Percentiles rank a stretch among this genome's conserved stretches.
Evolutionary conservation across 2,329 filamentous ascomycete genomes (phyloP).

Genomic region (Xylariaceae sp.): DNA sequence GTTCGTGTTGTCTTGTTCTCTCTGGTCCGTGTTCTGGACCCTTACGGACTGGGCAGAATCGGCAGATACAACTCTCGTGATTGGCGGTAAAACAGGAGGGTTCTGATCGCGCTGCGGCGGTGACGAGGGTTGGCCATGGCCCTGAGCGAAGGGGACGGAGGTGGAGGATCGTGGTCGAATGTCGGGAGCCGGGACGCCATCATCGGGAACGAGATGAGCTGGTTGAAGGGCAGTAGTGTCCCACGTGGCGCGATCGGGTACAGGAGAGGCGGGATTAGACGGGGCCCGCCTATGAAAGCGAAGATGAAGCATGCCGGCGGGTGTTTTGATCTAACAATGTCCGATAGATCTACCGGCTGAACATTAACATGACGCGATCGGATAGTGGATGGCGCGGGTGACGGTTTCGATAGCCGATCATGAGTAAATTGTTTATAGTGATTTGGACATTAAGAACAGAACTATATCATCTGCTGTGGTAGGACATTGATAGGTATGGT

Average conservation of each 20-base stretch:
- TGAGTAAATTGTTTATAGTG: neutral
- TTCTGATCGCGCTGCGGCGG: conserved; percentile 39
- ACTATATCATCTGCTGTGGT: no score
- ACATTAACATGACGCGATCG: conserved; percentile 35
- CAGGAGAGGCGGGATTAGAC: conserved; percentile 62
- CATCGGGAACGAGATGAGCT: conserved; percentile 50
- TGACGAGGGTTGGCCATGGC: conserved; percentile 48
- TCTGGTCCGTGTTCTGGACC: conserved; percentile 15
- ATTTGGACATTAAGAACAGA: neutral
- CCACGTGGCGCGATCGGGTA: conserved; percentile 54
- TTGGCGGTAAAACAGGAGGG: conserved; percentile 51
- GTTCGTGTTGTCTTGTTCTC: conserved; percentile 5
- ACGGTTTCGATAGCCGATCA: conserved; percentile 1
- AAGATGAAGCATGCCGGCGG: conserved; percentile 56
- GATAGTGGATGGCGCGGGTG: neutral
- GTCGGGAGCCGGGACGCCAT: conserved; percentile 56
- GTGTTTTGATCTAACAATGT: conserved; percentile 26
- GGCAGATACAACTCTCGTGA: conserved; percentile 55
- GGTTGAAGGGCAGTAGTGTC: conserved; percentile 49
- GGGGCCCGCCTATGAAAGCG: conserved; percentile 65
- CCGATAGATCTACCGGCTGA: conserved; percentile 30
- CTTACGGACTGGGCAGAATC: conserved; percentile 42
- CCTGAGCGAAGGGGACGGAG: conserved; percentile 41
- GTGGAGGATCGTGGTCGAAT: conserved; percentile 45
- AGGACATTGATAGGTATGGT: no score